phyloP scores from a whole-genome alignment of 495 filamentous ascomycete species.

The Gamarada debralockiae region DNA sequence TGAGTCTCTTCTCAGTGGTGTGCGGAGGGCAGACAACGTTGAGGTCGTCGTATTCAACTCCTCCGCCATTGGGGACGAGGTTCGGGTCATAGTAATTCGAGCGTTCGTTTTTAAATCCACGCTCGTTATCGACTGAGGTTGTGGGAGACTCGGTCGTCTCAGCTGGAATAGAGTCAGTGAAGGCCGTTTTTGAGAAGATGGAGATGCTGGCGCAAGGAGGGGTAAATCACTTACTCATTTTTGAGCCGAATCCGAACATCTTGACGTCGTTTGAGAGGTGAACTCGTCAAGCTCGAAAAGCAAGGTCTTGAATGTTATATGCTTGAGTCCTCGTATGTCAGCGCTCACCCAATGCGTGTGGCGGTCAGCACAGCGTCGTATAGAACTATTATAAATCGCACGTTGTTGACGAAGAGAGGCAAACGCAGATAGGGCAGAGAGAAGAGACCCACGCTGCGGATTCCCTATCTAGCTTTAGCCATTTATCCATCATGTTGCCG shows the following conservation, averaged over 20 bases:
- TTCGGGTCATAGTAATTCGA: slow-evolving; percentile 31
- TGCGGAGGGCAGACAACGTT: slow-evolving; percentile 47
- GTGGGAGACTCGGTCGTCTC: slow-evolving; percentile 7
- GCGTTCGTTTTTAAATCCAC: slow-evolving; percentile 12
- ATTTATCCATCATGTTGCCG: too few species aligned
- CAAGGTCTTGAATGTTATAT: too few species aligned
- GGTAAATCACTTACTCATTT: background rate
- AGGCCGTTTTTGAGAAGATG: background rate
- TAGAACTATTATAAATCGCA: too few species aligned
- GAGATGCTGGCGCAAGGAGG: background rate
- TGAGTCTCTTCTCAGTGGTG: slow-evolving; percentile 69
- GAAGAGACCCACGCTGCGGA: too few species aligned
- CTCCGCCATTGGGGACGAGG: background rate
- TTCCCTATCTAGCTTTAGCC: too few species aligned
- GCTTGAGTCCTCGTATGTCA: too few species aligned
- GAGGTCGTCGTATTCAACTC: slow-evolving; percentile 35
- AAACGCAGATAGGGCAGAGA: too few species aligned
- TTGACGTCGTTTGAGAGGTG: too few species aligned
- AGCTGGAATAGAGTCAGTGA: background rate
- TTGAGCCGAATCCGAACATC: slow-evolving; percentile 9
- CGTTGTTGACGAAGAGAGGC: too few species aligned
- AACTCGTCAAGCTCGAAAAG: too few species aligned
- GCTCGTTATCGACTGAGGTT: slow-evolving; percentile 12
- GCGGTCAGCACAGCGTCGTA: too few species aligned
- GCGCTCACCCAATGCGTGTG: too few species aligned